These are phyloP conservation scores for Clonostachys rosea DNA, from an alignment of 2,329 filamentous ascomycete species.

Conservation along the genomic window DNA sequence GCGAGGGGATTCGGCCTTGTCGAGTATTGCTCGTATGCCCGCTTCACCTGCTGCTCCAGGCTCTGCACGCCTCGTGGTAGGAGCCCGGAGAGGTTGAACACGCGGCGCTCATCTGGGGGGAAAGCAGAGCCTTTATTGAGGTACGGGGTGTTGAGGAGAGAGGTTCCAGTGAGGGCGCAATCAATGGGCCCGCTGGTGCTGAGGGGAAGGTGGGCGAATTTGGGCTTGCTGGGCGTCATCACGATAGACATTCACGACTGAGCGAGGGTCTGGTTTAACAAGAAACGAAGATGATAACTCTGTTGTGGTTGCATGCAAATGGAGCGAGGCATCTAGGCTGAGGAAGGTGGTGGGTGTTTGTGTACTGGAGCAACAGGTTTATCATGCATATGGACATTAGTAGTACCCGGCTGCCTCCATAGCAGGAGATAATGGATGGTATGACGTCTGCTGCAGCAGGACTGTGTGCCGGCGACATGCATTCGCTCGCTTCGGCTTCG, in stretches of 20 bases:
- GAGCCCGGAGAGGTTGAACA: conserved; percentile 68
- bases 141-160: conserved; percentile 26
- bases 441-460: too few species aligned
- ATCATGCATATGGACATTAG: too few species aligned
- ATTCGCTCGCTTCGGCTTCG: too few species aligned
- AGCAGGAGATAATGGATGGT: too few species aligned
- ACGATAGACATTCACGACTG: not conserved
- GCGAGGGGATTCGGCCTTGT: conserved; percentile 59
- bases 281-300: not conserved
- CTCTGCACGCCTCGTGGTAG: conserved; percentile 70
- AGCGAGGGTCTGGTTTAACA: not conserved
- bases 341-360: not conserved
- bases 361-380: not conserved
- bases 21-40: conserved; percentile 78
- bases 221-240: conserved; percentile 7
- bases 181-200: conserved; percentile 26
- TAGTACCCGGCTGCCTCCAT: too few species aligned
- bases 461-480: too few species aligned
- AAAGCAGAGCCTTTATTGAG: conserved; percentile 85
- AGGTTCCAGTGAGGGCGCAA: conserved; percentile 26
- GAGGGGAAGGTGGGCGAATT: conserved; percentile 22
- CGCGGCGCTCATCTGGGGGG: conserved; percentile 59
- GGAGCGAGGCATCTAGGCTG: not conserved
- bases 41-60: conserved; percentile 68
- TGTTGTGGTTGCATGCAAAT: not conserved